Evolutionary conservation across 2,329 filamentous ascomycete species (phyloP), one percentile per base, ranked within the genome.

Genomic region (Pseudogymnoascus sp.): DNA sequence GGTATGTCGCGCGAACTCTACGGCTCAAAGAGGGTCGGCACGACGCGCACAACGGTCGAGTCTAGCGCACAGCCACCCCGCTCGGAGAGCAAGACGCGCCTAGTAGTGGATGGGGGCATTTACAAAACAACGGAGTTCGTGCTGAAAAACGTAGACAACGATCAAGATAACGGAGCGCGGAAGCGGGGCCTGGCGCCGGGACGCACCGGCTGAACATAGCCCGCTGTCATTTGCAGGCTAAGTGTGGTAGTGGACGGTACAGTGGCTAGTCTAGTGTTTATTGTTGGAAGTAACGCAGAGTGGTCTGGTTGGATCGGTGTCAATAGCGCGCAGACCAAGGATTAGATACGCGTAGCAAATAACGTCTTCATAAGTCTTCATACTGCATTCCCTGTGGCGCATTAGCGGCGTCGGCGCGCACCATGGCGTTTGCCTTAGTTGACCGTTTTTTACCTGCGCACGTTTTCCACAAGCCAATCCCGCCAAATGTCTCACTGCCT

Each of bases 61-160:
- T 34, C 51, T 4, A 4, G 29, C n/a, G 5, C 16, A 57, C 51
- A 36, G 51, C 51, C 51, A 57, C 51, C 18, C 5, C 51, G 51
- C 1, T 57, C 51, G 29, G 51, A 57, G 51, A 57, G 51, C 29
- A 57, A 57, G 29, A 57, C 51, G n/a, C 29, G 16, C 2, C 51
- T 57, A 36, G 51, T 57, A 6, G 5, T 57, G 11, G 51, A 57
- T 14, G 29, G 51, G 16, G 51, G 51, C n/a, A 57, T 57, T 36
- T 57, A 57, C 51, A 57, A 57, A 57, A 57, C 51, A 34, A 57
- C 51, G 7, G 51, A 57, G 51, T 34, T 57, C 51, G 16, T 57
- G 16, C 10, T 57, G 29, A 57, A 57, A 29, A 57, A 57, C 47
- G 47, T 34, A 34, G 51, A 57, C 29, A 57, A 10, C 51, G 51